Evolutionary conservation across 2,329 filamentous ascomycete species (phyloP).

Genomic region (Phaeosphaeria sp.): DNA sequence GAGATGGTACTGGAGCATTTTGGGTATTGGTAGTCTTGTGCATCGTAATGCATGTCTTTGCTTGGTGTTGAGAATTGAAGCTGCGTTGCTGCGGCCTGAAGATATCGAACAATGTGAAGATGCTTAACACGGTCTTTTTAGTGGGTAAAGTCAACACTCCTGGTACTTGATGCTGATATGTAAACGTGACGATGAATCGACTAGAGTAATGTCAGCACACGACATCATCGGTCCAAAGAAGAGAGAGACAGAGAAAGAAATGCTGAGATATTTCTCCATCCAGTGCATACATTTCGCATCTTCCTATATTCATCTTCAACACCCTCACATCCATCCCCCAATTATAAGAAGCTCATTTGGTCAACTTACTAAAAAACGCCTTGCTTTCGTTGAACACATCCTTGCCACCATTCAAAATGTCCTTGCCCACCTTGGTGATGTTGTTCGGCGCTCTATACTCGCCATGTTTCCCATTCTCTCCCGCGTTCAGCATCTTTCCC

Average conservation of each 20-base stretch:
- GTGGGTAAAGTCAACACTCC: neutral
- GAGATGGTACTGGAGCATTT: neutral
- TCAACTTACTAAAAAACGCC: slow-evolving; percentile 33
- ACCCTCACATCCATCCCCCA: neutral
- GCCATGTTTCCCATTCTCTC: slow-evolving; percentile 16
- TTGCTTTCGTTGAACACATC: slow-evolving; percentile 27
- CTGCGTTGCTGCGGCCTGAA: too few relatives aligned
- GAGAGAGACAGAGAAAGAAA: neutral
- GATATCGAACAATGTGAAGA: neutral
- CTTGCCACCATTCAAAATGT: neutral
- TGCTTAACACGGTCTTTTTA: neutral
- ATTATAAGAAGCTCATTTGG: slow-evolving; percentile 23
- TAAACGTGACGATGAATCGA: slow-evolving; percentile 1
- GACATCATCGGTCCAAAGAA: neutral
- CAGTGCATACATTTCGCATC: neutral
- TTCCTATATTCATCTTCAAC: neutral
- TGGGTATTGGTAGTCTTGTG: too few relatives aligned
- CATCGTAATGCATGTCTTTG: neutral
- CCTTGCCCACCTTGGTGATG: slow-evolving; percentile 19
- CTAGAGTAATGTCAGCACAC: slow-evolving; percentile 2
- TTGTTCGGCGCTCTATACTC: slow-evolving; percentile 5
- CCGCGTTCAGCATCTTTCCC: slow-evolving; percentile 17
- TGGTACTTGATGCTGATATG: slow-evolving; percentile 4
- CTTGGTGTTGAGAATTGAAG: too few relatives aligned
- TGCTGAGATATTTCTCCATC: neutral